Conservation (phyloP, 2,329 filamentous ascomycete genomes). For the Mycosphaerella arachidis region DNA sequence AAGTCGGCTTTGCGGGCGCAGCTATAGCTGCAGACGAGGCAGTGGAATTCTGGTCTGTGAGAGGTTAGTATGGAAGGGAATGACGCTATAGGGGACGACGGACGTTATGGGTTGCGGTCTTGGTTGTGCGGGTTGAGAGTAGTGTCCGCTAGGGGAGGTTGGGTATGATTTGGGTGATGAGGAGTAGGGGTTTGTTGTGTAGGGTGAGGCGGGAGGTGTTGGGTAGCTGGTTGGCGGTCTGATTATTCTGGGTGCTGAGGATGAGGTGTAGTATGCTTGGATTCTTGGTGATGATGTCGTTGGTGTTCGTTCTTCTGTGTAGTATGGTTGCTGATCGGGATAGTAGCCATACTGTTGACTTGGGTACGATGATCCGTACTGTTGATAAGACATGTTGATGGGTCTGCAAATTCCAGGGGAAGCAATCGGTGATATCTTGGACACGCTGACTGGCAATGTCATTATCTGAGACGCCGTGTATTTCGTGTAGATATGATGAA, state of each 20-base stretch:
- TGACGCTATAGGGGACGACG: not conserved
- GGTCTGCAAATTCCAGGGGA: not conserved
- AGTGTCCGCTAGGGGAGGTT: not conserved
- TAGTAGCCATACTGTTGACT: not conserved
- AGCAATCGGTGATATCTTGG: too few species aligned
- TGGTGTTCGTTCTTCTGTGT: not conserved
- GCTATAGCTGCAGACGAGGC: constrained; percentile 18
- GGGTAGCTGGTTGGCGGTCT: not conserved
- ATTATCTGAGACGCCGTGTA: too few species aligned
- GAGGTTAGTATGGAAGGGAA: not conserved
- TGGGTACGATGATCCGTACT: not conserved
- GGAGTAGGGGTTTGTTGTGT: not conserved
- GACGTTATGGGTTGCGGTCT: not conserved
- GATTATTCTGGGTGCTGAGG: not conserved
- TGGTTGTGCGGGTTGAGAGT: not conserved
- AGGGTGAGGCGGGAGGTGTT: not conserved
- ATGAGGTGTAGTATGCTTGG: not conserved
- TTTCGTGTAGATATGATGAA: too few species aligned
- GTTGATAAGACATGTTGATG: not conserved
- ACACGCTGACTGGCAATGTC: too few species aligned
- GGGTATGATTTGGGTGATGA: not conserved
- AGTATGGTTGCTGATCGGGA: not conserved
- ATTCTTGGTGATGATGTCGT: not conserved
- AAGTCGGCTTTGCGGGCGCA: constrained; percentile 48
- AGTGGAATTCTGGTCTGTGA: constrained; percentile 26